Evolutionary conservation across 257 asterid genomes (phyloP).

Genomic region (Solanum peruvianum): DNA sequence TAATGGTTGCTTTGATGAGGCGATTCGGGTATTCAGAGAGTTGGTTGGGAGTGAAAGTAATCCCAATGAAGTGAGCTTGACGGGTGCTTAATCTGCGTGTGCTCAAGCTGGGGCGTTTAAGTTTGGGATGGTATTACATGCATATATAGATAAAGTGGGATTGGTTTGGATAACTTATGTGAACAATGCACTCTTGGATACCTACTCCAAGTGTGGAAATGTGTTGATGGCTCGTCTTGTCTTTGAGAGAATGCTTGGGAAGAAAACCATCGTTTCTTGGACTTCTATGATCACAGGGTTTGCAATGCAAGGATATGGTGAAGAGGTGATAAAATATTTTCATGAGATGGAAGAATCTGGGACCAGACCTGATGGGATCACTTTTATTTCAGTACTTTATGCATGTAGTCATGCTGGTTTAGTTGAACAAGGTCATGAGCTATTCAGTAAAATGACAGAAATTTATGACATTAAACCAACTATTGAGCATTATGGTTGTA

Average conservation of each 20-base stretch:
- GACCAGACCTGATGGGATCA: conserved; percentile 47
- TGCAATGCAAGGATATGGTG: conserved; percentile 75
- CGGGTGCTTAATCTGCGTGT: conserved; percentile 69
- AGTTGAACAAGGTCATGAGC: conserved; percentile 39
- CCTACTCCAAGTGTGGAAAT: conserved; percentile 70
- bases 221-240: conserved; percentile 58
- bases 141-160: conserved; percentile 43
- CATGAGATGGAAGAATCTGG: conserved; percentile 56
- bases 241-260: conserved; percentile 52
- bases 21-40: conserved; percentile 42
- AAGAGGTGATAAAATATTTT: conserved; percentile 52
- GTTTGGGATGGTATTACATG: conserved; percentile 51
- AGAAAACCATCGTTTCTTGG: conserved; percentile 61
- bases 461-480: conserved; percentile 40
- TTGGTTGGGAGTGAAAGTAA: conserved; percentile 35
- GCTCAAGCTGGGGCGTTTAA: conserved; percentile 66
- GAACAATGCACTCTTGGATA: conserved; percentile 36
- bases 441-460: conserved; percentile 46
- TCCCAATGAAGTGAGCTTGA: conserved; percentile 69
- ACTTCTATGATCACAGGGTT: conserved; percentile 63
- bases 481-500: conserved; percentile 86
- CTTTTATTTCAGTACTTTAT: conserved; percentile 46
- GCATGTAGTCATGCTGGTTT: conserved; percentile 93
- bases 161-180: conserved; percentile 32
- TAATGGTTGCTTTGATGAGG: conserved; percentile 41